Base-by-base conservation (phyloP, 352 stramenopile species). In the Phytophthora parvispora region DNA sequence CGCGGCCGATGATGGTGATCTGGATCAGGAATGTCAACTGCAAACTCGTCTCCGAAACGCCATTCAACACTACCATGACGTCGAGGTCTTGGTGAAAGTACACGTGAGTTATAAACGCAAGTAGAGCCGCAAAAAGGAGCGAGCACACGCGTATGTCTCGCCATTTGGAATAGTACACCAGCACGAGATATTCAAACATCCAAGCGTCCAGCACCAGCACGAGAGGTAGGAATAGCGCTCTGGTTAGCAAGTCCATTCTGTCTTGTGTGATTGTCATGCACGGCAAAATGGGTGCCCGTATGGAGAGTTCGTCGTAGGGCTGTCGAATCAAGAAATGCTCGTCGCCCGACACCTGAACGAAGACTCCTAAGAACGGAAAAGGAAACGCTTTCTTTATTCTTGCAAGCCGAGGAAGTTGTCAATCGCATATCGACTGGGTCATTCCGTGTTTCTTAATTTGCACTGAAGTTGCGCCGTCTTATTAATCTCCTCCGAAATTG, bases 21-120 rank as follows among this genome's bases (percentile, higher is more conserved):
- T 81, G 74, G 20, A 78, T 60, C 12, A 78, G 54, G 54, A 81
- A 81, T 27, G 62, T 77, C n/a, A 69, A n/a, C 32, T 69, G 40
- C 7, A 59, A 64, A 13, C 63, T 69, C 24, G 68, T 56, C 73
- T 78, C 69, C 13, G 69, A 78, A 24, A 76, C 69, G 29, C 75
- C 60, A 48, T 75, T 81, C 16, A 81, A 27, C 1, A 51, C 47
- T 27, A 55, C 12, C 31, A 74, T 66, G n/a, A 60, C 18, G 4
- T 53, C 48, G 16, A 59, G n/a, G 49, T 62, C 42, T 18, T 67
- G 38, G 15, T 67, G 45, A 18, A 63, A 64, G 31, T 68, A 77
- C 2, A 77, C 38, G 16, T 74, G 54, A 3, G 50, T 32, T 12
- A 31, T 48, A 22, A 82, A 72, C 2, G 10, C 53, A 58, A 25